Percentiles rank a stretch among this genome's conserved stretches.
These are phyloP conservation scores for Guyanaporus albipodus DNA, from an alignment of 768 basidiomycete genomes.

Conservation along the genomic window DNA sequence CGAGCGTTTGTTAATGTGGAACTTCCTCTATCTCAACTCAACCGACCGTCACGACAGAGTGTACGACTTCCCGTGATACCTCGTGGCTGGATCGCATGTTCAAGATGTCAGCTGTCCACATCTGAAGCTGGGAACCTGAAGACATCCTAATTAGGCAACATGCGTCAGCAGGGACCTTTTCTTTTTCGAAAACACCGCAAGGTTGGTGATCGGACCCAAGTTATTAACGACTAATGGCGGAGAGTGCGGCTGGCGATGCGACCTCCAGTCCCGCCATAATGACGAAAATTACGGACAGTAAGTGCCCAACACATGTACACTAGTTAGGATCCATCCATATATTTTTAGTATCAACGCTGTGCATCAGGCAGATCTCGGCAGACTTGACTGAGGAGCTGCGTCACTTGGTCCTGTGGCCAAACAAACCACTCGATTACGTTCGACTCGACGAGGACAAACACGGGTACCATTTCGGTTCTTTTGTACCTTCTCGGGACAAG, in stretches of 20 bases:
- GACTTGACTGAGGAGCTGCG: constrained; percentile 48
- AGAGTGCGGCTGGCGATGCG: constrained; percentile 7
- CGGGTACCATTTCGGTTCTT: constrained; percentile 55
- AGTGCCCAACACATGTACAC: not conserved
- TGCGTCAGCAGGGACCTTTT: not conserved
- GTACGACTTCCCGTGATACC: too few relatives aligned
- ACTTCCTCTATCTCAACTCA: too few relatives aligned
- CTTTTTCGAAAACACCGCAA: not conserved
- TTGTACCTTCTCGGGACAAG: constrained; percentile 34
- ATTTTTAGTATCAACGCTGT: constrained; percentile 10
- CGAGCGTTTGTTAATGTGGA: too few relatives aligned
- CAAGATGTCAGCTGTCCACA: too few relatives aligned
- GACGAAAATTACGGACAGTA: constrained; percentile 7
- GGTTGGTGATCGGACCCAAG: not conserved
- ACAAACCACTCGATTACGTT: constrained; percentile 45
- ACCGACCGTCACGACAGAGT: too few relatives aligned
- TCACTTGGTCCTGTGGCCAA: constrained; percentile 57
- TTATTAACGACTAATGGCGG: constrained; percentile 3
- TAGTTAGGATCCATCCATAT: not conserved
- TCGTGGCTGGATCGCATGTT: too few relatives aligned
- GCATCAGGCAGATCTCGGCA: constrained; percentile 34
- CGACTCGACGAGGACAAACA: constrained; percentile 48
- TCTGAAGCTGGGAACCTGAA: not conserved
- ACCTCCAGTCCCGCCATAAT: not conserved
- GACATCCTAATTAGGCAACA: constrained; percentile 6